A percentile compares a stretch with the other conserved stretches of the same genome.
phyloP scores from a whole-genome alignment of 2,329 filamentous ascomycete genomes.

The Sphaerulina populicola region DNA sequence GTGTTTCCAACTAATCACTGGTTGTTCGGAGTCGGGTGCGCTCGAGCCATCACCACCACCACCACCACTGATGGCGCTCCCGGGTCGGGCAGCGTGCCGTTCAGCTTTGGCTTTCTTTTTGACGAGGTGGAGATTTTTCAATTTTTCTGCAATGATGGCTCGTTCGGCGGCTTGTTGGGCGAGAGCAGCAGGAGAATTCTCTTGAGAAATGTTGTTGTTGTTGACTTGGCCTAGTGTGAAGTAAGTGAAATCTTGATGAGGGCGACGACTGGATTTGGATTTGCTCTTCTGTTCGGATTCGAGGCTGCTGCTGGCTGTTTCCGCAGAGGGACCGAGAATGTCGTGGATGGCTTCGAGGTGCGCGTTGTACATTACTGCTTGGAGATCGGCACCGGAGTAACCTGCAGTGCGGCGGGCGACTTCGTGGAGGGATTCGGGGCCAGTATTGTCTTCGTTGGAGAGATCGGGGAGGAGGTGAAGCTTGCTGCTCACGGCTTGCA shows the following conservation, averaged over 20 bases:
- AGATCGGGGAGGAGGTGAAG: conserved; percentile 63
- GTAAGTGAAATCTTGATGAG: conserved; percentile 18
- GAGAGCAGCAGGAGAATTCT: conserved; percentile 23
- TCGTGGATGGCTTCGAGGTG: conserved; percentile 97
- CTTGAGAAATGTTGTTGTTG: not conserved
- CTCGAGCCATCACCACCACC: conserved; percentile 1
- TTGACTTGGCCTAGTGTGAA: conserved; percentile 5
- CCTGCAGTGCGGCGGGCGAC: conserved; percentile 75
- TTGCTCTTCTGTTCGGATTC: conserved; percentile 29
- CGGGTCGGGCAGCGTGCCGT: conserved; percentile 31
- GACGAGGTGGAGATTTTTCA: conserved; percentile 67
- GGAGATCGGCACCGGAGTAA: conserved; percentile 87
- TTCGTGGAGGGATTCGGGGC: conserved; percentile 48
- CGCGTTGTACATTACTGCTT: conserved; percentile 90
- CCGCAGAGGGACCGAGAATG: conserved; percentile 52
- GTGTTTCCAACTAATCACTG: conserved; percentile 77
- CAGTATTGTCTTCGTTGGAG: conserved; percentile 34
- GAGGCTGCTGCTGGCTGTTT: conserved; percentile 20
- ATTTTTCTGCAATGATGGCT: conserved; percentile 69
- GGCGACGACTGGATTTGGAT: not conserved
- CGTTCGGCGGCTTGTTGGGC: conserved; percentile 59
- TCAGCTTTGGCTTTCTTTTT: conserved; percentile 55
- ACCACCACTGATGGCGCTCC: conserved; percentile 7
- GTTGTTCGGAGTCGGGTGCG: conserved; percentile 52
- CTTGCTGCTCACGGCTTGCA: conserved; percentile 73